Conservation (phyloP, 73 alveolate genomes). For the Paramecium octaurelia region DNA sequence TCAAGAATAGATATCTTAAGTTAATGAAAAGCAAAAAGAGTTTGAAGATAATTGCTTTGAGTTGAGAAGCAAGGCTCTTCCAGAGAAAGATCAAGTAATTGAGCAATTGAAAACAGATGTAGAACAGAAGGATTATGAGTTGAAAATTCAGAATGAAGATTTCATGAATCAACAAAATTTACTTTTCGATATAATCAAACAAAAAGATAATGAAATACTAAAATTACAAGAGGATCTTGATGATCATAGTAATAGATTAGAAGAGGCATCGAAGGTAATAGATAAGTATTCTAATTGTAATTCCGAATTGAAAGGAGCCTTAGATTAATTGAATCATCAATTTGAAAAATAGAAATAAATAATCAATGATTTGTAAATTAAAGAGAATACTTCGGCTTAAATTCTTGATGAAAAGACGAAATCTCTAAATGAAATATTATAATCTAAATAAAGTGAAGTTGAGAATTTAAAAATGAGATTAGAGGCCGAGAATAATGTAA, state of each 20-base stretch:
- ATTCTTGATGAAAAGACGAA: background rate
- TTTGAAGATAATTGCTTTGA: background rate
- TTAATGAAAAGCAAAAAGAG: background rate
- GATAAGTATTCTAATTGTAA: background rate
- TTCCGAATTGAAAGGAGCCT: background rate
- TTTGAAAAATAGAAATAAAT: background rate
- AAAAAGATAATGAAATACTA: background rate
- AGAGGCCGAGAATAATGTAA: background rate
- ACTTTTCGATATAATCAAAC: background rate
- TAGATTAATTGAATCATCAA: background rate
- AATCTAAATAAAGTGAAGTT: background rate
- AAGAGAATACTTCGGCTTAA: background rate
- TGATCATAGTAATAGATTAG: background rate
- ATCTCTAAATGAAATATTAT: background rate
- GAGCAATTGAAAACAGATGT: background rate
- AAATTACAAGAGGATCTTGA: background rate
- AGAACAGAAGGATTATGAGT: background rate
- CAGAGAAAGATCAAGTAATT: background rate
- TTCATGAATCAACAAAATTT: background rate
- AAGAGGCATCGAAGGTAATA: background rate
- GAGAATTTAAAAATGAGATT: background rate
- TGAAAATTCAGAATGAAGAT: background rate
- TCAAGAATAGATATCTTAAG: background rate
- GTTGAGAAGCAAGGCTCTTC: background rate
- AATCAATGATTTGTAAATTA: background rate